Evolutionary conservation across 257 asterid species (phyloP), one percentile per base, ranked within the genome.

Genomic region (Solanum etuberosum): DNA sequence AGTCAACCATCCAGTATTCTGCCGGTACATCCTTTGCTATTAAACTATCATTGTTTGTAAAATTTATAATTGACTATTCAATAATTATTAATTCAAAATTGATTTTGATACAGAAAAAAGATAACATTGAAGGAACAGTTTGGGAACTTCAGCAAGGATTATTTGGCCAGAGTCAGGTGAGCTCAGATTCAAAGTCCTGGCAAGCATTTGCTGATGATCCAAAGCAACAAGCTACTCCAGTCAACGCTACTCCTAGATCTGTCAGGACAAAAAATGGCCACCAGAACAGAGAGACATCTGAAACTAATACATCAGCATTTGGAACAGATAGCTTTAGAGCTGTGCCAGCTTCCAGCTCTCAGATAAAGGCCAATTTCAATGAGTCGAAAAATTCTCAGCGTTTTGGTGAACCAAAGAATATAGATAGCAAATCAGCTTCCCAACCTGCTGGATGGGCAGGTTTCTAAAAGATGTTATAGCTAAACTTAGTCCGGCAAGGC

Each of bases 391-490:
- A 89, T 48, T 86, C 57, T 43, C 67, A 46, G 87, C 48, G 29
- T 63, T 89, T 92, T 87, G 95, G 91, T 43, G 96, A 89, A 74
- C 83, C 90, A 57, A 95, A 92, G 94, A 90, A 89, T 85, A 63
- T 84, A 32, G 95, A 86, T 43, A 93, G 89, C 85, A 94, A 91
- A 92, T 87, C 92, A 34, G 91, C 91, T 37, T 78, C 98, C 80
- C 98, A 94, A 88, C 99, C 99, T 76, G 95, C 98, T 74, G 99
- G 99, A 54, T 97, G 99, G 99, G 99, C 98, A 85, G 99, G 99
- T 59, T 97, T 92, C 89, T 92, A 89, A 90, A 77, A 37, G 25
- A 86, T 23, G 27, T 23, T 32, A 32, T 37, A 61, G 27, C 40
- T 78, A 78, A 25, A 78, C 84, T 78, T 78, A 43, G 84, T 12